Conservation (phyloP, 2,329 filamentous ascomycete genomes). For the Diatrype stigma region DNA sequence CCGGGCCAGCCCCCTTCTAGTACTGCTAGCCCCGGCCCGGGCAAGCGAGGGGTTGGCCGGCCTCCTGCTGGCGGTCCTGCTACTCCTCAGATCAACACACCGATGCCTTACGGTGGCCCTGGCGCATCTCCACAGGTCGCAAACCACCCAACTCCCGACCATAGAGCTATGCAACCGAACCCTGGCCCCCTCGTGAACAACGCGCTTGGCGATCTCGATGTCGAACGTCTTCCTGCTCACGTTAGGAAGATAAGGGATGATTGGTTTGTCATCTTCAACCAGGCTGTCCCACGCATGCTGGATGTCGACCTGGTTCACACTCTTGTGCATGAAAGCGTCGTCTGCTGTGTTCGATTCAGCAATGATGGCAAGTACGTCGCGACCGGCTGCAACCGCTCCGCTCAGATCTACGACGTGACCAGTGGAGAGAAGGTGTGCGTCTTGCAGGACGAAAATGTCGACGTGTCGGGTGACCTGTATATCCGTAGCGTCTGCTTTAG, state of each 20-base stretch:
- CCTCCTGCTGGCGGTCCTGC: slow-evolving; percentile 67
- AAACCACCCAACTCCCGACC: slow-evolving; percentile 76
- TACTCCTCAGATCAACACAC: slow-evolving; percentile 87
- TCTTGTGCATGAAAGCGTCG: slow-evolving; percentile 88
- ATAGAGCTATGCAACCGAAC: slow-evolving; percentile 49
- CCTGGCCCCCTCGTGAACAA: slow-evolving; percentile 47
- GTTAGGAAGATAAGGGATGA: slow-evolving; percentile 86
- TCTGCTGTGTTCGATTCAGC: slow-evolving; percentile 97
- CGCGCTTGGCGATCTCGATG: slow-evolving; percentile 79
- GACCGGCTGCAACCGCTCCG: slow-evolving; percentile 95
- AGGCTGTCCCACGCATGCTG: slow-evolving; percentile 78
- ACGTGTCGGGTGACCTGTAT: slow-evolving; percentile 88
- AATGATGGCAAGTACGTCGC: slow-evolving; percentile 93
- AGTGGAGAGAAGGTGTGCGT: slow-evolving; percentile 85
- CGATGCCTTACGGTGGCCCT: slow-evolving; percentile 79
- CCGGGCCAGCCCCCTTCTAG: slow-evolving; percentile 77
- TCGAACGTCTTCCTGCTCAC: slow-evolving; percentile 77
- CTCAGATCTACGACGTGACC: slow-evolving; percentile 95
- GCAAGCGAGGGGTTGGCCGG: slow-evolving; percentile 63
- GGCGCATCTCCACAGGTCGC: slow-evolving; percentile 77
- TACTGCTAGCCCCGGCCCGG: slow-evolving; percentile 81
- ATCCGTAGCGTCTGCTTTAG: slow-evolving; percentile 99
- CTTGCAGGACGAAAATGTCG: slow-evolving; percentile 82
- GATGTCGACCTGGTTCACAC: slow-evolving; percentile 95
- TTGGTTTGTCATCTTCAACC: slow-evolving; percentile 98